phyloP scores from a whole-genome alignment of 441 rosid genomes.

The Francoa sonchifolia region DNA sequence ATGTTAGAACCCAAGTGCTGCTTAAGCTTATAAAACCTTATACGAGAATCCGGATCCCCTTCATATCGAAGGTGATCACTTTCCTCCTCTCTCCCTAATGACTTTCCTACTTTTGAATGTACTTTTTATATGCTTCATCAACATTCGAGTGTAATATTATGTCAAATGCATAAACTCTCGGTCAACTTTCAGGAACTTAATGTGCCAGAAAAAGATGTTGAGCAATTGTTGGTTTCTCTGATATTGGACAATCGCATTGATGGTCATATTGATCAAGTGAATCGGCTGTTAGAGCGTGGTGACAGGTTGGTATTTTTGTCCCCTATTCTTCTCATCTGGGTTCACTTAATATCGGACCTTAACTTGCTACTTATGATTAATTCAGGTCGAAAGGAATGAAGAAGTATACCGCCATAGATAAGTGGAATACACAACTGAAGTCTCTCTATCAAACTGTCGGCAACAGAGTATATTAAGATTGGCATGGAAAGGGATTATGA shows the following conservation, averaged over 20 bases:
- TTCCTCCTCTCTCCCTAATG: not conserved
- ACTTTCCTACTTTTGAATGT: not conserved
- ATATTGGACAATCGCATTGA: constrained; percentile 87
- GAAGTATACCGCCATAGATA: constrained; percentile 75
- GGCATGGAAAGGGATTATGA: not conserved
- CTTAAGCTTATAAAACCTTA: constrained; percentile 96
- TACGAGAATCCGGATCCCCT: constrained; percentile 88
- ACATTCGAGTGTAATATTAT: too few species aligned
- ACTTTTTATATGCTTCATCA: not conserved
- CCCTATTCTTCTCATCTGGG: too few species aligned
- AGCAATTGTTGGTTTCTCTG: constrained; percentile 75
- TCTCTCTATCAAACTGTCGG: constrained; percentile 54
- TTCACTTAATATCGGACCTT: not conserved
- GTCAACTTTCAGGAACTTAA: constrained; percentile 58
- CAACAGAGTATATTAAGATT: constrained; percentile 53
- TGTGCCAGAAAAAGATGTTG: constrained; percentile 92
- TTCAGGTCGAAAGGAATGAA: constrained; percentile 90
- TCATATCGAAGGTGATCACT: constrained; percentile 62
- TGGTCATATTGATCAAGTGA: constrained; percentile 96
- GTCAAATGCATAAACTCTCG: not conserved
- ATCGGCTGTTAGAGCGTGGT: constrained; percentile 78
- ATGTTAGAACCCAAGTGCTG: constrained; percentile 92
- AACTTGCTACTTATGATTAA: constrained; percentile 1
- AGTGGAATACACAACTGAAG: constrained; percentile 88
- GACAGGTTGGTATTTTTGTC: constrained; percentile 31